phyloP scores from a whole-genome alignment of 225 moss, liverwort and hornwort species.

The Ulota crispa region DNA sequence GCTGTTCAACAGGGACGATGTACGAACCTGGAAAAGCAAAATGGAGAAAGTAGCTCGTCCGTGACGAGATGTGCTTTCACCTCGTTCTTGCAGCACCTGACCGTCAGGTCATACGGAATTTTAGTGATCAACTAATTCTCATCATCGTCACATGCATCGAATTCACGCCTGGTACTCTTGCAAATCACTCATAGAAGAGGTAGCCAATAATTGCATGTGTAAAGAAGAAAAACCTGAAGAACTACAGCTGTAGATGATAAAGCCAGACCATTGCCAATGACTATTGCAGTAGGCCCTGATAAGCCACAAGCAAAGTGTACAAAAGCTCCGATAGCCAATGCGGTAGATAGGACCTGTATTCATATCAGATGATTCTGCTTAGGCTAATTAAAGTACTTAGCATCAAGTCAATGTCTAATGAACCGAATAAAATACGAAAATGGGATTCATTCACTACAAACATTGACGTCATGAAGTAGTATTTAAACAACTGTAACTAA shows the following conservation, averaged over 20 bases:
- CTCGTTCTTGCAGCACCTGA: constrained; percentile 92
- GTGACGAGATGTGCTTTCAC: constrained; percentile 93
- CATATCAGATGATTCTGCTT: constrained; percentile 6
- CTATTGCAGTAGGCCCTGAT: constrained; percentile 79
- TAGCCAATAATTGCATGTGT: neutral
- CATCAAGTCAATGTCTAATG: neutral
- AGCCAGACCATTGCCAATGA: constrained; percentile 87
- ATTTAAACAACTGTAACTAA: constrained; percentile 11
- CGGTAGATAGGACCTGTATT: constrained; percentile 72
- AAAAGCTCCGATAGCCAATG: constrained; percentile 64
- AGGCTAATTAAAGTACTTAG: constrained; percentile 7
- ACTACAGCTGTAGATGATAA: constrained; percentile 93
- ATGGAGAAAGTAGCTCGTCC: constrained; percentile 93
- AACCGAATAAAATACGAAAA: neutral
- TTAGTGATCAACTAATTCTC: constrained; percentile 9
- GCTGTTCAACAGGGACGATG: constrained; percentile 7
- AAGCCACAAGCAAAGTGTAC: constrained; percentile 58
- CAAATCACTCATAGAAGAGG: neutral
- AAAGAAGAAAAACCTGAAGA: constrained; percentile 65
- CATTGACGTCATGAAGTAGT: constrained; percentile 12
- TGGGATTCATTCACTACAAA: neutral
- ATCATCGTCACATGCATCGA: neutral
- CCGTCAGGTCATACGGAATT: constrained; percentile 3
- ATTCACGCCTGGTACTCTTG: neutral
- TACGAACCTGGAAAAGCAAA: constrained; percentile 80